A percentile compares a stretch with the other conserved stretches of the same genome.
Conservation (phyloP, 768 basidiomycete genomes). For the Podaxis rugospora region DNA sequence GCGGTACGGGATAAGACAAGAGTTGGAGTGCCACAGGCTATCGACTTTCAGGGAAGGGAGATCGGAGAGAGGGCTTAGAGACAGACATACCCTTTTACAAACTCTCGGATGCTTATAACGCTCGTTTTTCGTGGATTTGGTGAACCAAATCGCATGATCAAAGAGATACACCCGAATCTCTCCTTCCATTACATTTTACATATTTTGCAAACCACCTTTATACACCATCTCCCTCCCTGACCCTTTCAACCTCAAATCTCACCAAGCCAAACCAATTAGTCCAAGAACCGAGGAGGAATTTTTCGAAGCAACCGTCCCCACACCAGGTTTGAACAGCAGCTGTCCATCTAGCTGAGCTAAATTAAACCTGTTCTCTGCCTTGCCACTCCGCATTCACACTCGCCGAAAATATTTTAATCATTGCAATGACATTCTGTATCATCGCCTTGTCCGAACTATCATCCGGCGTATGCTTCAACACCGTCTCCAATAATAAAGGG, state of each 20-base stretch:
- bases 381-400: constrained; percentile 91
- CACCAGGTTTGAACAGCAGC: constrained; percentile 83
- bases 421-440: constrained; percentile 71
- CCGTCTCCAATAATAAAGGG: constrained; percentile 87
- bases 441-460: constrained; percentile 81
- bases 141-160: constrained; percentile 94
- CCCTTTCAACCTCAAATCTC: constrained; percentile 85
- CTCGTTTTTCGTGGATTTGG: constrained; percentile 76
- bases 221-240: constrained; percentile 88
- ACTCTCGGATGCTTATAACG: constrained; percentile 92
- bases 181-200: no score
- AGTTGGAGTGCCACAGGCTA: constrained; percentile 96
- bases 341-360: constrained; percentile 91
- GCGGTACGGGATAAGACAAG: constrained; percentile 81
- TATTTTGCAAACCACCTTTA: constrained; percentile 88
- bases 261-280: constrained; percentile 4
- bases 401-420: constrained; percentile 77
- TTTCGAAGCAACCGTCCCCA: constrained; percentile 54
- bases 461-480: constrained; percentile 87
- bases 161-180: constrained; percentile 96
- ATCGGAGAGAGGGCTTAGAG: not conserved
- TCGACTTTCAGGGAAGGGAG: not conserved
- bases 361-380: constrained; percentile 97
- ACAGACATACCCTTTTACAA: constrained; percentile 72
- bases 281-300: not conserved